Percentiles rank a stretch among this genome's conserved stretches.
Conservation (phyloP, 768 basidiomycete genomes). For the Lactarius tabidus region DNA sequence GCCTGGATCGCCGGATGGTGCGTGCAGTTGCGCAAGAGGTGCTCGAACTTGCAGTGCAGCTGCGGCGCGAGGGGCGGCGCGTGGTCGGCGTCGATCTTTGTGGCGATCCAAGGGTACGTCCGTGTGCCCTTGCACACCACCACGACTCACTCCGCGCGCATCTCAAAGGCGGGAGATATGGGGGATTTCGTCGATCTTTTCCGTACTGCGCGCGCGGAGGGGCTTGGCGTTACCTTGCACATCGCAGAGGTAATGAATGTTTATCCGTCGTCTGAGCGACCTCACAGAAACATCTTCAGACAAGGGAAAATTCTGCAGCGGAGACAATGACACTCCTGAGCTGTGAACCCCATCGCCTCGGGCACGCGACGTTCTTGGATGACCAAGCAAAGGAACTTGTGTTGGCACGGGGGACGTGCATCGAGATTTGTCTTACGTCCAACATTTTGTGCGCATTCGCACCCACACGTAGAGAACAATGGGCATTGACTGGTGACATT, state of each 20-base stretch:
- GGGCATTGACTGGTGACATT: neutral
- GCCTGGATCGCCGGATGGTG: constrained; percentile 70
- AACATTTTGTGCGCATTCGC: constrained; percentile 56
- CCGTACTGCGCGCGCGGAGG: constrained; percentile 49
- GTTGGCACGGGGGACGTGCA: constrained; percentile 49
- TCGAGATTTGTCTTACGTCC: constrained; percentile 81
- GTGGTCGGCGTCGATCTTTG: constrained; percentile 81
- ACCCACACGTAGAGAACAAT: neutral
- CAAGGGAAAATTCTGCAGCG: constrained; percentile 41
- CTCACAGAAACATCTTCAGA: constrained; percentile 34
- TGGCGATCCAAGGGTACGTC: constrained; percentile 56
- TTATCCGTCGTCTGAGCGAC: neutral
- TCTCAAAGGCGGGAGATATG: constrained; percentile 50
- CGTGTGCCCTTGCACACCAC: neutral
- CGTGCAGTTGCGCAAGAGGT: constrained; percentile 49
- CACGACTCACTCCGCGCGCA: neutral
- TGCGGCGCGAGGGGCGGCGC: constrained; percentile 54
- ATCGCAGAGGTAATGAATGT: constrained; percentile 62
- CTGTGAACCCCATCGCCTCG: constrained; percentile 61
- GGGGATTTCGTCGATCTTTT: constrained; percentile 48
- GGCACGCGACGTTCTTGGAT: constrained; percentile 78
- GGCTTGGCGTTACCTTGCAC: constrained; percentile 73
- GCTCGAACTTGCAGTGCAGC: constrained; percentile 48
- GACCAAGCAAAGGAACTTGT: constrained; percentile 56
- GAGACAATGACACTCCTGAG: constrained; percentile 63